A percentile compares a stretch with the other conserved stretches of the same genome.
phyloP scores from a whole-genome alignment of 164 flowering plant species.

The Piper betle region DNA sequence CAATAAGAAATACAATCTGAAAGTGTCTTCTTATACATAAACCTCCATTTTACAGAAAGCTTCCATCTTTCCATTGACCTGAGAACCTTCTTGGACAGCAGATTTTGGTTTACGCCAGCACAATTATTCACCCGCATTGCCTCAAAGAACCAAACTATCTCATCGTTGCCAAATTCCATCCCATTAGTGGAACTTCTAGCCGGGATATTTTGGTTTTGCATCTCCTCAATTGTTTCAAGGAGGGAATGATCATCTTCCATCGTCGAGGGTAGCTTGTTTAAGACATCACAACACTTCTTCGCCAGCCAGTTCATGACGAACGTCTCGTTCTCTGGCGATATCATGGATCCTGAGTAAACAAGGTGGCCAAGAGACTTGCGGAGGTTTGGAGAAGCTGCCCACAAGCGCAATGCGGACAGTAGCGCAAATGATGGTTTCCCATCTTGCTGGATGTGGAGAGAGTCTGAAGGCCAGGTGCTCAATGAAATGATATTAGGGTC shows the following conservation, averaged over 20 bases:
- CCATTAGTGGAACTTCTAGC: slow-evolving; percentile 7
- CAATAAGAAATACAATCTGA: slow-evolving; percentile 45
- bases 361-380: slow-evolving; percentile 51
- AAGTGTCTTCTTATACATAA: slow-evolving; percentile 51
- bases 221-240: slow-evolving; percentile 25
- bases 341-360: slow-evolving; percentile 57
- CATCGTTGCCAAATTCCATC: slow-evolving; percentile 16
- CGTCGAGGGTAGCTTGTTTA: slow-evolving; percentile 46
- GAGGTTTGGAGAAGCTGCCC: slow-evolving; percentile 48
- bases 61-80: slow-evolving; percentile 48
- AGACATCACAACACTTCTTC: slow-evolving; percentile 26
- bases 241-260: slow-evolving; percentile 42
- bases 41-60: slow-evolving; percentile 80
- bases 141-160: slow-evolving; percentile 32
- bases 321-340: slow-evolving; percentile 61
- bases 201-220: slow-evolving; percentile 11
- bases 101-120: slow-evolving; percentile 1
- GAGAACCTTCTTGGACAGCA: slow-evolving; percentile 17
- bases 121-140: slow-evolving; percentile 11
- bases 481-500: slow-evolving; percentile 30
- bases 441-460: slow-evolving; percentile 46
- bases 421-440: slow-evolving; percentile 85
- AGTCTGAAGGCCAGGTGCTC: slow-evolving; percentile 55
- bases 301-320: slow-evolving; percentile 42
- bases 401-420: slow-evolving; percentile 59